phyloP scores from a whole-genome alignment of 2,329 filamentous ascomycete genomes.

The Onygenales sp. region DNA sequence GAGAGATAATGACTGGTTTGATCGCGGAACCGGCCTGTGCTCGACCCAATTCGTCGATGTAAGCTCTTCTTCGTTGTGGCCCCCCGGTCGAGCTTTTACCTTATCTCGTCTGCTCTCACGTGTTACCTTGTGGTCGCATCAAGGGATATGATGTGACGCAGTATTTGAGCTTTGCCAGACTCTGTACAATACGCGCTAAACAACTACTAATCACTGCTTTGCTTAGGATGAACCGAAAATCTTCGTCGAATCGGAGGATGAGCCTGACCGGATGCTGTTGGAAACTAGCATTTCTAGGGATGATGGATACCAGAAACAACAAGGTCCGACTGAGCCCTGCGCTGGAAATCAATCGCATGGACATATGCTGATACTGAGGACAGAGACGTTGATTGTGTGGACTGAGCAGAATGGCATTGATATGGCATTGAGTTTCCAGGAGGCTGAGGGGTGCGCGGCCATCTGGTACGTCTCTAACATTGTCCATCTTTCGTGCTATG shows the following conservation, averaged over 20 bases:
- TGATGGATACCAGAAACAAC: conserved; percentile 96
- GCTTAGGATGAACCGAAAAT: conserved; percentile 73
- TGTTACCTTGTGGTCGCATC: neutral
- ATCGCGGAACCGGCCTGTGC: conserved; percentile 93
- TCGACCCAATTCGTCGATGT: conserved; percentile 66
- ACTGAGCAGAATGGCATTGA: conserved; percentile 84
- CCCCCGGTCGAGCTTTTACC: neutral
- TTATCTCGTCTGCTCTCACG: neutral
- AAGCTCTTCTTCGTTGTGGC: conserved; percentile 27
- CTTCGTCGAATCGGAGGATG: conserved; percentile 86
- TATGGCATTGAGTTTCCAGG: conserved; percentile 97
- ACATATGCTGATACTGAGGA: conserved; percentile 16
- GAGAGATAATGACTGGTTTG: conserved; percentile 98
- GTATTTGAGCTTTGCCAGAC: neutral
- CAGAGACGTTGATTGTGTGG: conserved; percentile 97
- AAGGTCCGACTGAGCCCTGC: conserved; percentile 51
- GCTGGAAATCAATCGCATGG: conserved; percentile 14
- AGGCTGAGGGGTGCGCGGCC: conserved; percentile 81
- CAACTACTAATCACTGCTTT: neutral
- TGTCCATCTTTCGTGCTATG: conserved; percentile 1
- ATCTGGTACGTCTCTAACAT: conserved; percentile 61
- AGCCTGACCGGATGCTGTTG: conserved; percentile 70
- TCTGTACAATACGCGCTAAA: neutral
- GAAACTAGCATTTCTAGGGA: conserved; percentile 88
- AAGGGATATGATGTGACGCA: neutral